Evolutionary conservation across 441 rosid genomes (phyloP).

Genomic region (Syzygium malaccense): DNA sequence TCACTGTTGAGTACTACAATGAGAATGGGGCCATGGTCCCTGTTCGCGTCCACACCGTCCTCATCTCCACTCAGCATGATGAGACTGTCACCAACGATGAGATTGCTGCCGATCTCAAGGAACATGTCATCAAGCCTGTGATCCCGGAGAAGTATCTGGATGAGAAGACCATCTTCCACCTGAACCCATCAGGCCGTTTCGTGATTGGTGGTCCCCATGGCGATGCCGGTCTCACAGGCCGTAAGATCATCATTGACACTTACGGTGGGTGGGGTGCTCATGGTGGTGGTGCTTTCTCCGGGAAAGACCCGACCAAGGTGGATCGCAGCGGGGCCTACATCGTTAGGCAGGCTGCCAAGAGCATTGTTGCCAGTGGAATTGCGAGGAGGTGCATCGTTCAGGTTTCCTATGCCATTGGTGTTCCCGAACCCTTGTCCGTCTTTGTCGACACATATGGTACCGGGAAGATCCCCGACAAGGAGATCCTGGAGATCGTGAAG

Average conservation of each 20-base stretch:
- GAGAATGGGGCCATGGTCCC: slow-evolving; percentile 66
- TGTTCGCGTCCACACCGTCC: slow-evolving; percentile 52
- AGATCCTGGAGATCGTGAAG: slow-evolving; percentile 59
- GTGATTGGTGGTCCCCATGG: slow-evolving; percentile 78
- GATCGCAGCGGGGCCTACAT: slow-evolving; percentile 58
- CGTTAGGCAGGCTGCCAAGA: slow-evolving; percentile 66
- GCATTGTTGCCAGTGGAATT: slow-evolving; percentile 54
- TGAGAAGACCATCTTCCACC: slow-evolving; percentile 63
- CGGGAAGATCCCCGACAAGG: slow-evolving; percentile 55
- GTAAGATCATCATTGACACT: slow-evolving; percentile 61
- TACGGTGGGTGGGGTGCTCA: slow-evolving; percentile 75
- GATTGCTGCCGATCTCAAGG: slow-evolving; percentile 49
- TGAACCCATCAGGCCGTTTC: slow-evolving; percentile 57
- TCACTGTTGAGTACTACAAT: slow-evolving; percentile 55
- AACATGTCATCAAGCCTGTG: slow-evolving; percentile 54
- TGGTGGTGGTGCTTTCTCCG: slow-evolving; percentile 59
- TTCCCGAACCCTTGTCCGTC: slow-evolving; percentile 53
- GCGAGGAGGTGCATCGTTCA: slow-evolving; percentile 59
- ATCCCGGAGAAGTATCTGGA: slow-evolving; percentile 55
- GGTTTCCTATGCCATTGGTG: slow-evolving; percentile 65
- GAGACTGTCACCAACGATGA: slow-evolving; percentile 63
- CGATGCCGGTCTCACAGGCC: slow-evolving; percentile 60
- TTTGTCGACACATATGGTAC: slow-evolving; percentile 49
- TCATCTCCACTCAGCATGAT: slow-evolving; percentile 58
- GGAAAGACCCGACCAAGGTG: slow-evolving; percentile 59